phyloP scores from a whole-genome alignment of 2,329 filamentous ascomycete genomes.

The Diplodia corticola region DNA sequence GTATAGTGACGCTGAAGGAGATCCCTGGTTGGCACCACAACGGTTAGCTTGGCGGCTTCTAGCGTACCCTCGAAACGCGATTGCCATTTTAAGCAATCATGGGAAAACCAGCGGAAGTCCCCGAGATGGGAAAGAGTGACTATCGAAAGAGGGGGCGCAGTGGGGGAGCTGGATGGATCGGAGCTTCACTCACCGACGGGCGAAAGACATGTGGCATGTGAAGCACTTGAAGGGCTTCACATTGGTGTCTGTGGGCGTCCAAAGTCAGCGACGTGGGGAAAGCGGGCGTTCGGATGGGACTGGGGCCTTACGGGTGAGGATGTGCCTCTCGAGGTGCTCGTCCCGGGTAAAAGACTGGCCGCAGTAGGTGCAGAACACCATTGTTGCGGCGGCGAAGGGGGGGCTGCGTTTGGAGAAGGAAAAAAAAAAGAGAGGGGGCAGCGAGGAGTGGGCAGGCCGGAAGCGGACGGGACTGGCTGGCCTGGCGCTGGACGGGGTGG shows the following conservation, averaged over 20 bases:
- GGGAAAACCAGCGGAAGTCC: background rate
- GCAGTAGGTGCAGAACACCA: slow-evolving; percentile 57
- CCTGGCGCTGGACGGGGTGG: background rate
- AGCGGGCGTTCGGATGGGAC: background rate
- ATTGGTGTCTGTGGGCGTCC: slow-evolving; percentile 50
- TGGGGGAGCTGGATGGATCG: too few species aligned
- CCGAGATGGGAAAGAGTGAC: background rate
- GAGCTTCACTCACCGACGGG: slow-evolving; percentile 46
- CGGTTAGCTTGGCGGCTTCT: background rate
- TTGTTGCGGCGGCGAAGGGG: slow-evolving; percentile 32
- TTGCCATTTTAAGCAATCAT: background rate
- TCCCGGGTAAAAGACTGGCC: slow-evolving; percentile 55
- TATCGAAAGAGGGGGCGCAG: background rate
- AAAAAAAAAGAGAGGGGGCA: background rate
- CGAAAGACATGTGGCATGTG: slow-evolving; percentile 57
- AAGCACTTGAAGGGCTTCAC: slow-evolving; percentile 59
- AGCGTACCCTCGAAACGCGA: background rate
- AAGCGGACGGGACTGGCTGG: background rate
- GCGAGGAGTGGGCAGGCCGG: background rate
- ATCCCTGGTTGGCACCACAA: slow-evolving; percentile 40
- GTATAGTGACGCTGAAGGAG: slow-evolving; percentile 55
- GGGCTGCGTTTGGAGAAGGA: slow-evolving; percentile 13
- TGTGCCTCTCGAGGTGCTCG: slow-evolving; percentile 55
- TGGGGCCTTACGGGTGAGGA: slow-evolving; percentile 49
- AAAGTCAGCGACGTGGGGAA: slow-evolving; percentile 22